Base-by-base conservation (phyloP, 2,329 filamentous ascomycete species). In the Aureobasidium sp. region DNA sequence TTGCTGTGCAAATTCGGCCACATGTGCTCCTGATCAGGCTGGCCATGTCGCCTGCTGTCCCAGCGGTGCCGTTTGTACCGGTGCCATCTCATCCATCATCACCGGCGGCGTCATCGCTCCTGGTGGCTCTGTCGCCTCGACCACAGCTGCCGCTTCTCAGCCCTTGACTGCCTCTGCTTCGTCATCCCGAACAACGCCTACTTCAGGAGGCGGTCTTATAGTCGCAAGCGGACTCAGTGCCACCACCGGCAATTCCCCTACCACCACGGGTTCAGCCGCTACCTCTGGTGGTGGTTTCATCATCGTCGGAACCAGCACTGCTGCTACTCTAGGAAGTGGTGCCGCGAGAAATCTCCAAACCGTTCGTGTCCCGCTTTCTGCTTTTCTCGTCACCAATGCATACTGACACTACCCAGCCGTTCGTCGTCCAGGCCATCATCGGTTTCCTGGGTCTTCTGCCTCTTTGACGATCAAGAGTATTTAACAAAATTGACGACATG, bases 11-110 rank as follows among this genome's bases (percentile, higher is more conserved):
- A 72, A 74, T 42, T 76, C 75, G 53, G 78, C 81, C 27, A 75
- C 78, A 62, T 87, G 84, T 73, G 78, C 80, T 45, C 76, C 78
- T 55, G 84, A 87, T 71, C 72, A 73, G 44, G 80, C 78, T 41
- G 78, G 83, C 59, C 77, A 85, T 64, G 79, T 86, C 59, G 84
- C 83, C 29, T 87, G 84, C 75, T 87, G 84, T 72, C 83, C 83
- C 0, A 76, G 73, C 30, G 79, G 81, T 55, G 80, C 80, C 15
- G 78, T 74, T 32, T 87, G 84, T 67, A 86, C 83, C 0, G 84
- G 84, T 2, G 78, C 75, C 9, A 76, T 86, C 10, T 71, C 65
- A 10, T 69, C 69, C 21, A 65, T 71, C 32, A 69, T 72, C 15
- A 73, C 75, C 0, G 72, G 67, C 34, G 71, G 71, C 11, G 70